These are phyloP conservation scores for Inosperma sp. DNA, from an alignment of 768 basidiomycete genomes.

Conservation along the genomic window DNA sequence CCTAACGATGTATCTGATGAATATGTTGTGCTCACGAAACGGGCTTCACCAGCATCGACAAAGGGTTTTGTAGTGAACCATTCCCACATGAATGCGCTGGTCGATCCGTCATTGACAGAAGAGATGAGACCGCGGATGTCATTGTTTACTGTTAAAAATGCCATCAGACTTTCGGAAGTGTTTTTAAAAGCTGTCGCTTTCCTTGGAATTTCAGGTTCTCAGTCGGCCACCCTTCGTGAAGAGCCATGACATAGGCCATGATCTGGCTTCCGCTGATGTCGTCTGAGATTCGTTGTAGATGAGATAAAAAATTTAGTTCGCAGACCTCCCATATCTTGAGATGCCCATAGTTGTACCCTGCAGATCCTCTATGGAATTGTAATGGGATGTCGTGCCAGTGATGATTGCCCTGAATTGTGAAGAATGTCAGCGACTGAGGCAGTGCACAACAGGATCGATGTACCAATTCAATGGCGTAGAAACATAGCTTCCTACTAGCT, in stretches of 20 bases:
- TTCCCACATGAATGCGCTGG: conserved; percentile 93
- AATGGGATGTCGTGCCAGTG: conserved; percentile 71
- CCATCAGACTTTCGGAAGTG: not conserved
- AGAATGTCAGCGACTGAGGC: not conserved
- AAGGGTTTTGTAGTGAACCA: conserved; percentile 80
- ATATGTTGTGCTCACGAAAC: conserved; percentile 61
- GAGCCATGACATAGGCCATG: conserved; percentile 94
- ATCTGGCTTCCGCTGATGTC: conserved; percentile 78
- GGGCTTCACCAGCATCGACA: conserved; percentile 70
- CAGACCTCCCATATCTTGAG: conserved; percentile 78
- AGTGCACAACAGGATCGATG: conserved; percentile 9
- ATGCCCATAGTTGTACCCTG: conserved; percentile 84
- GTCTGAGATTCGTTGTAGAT: not conserved
- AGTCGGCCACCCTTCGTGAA: conserved; percentile 77
- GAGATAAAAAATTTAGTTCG: not conserved
- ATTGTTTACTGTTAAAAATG: conserved; percentile 55
- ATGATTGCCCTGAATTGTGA: conserved; percentile 74
- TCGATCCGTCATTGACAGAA: conserved; percentile 84
- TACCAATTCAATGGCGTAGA: conserved; percentile 85
- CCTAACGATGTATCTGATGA: not conserved
- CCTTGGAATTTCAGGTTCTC: conserved; percentile 62
- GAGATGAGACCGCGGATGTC: conserved; percentile 76
- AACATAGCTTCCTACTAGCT: conserved; percentile 90
- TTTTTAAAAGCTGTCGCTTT: not conserved
- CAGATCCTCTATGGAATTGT: conserved; percentile 67